Evolutionary conservation across 805 yeast species (phyloP).

Genomic region (Monosporozyma servazzii): DNA sequence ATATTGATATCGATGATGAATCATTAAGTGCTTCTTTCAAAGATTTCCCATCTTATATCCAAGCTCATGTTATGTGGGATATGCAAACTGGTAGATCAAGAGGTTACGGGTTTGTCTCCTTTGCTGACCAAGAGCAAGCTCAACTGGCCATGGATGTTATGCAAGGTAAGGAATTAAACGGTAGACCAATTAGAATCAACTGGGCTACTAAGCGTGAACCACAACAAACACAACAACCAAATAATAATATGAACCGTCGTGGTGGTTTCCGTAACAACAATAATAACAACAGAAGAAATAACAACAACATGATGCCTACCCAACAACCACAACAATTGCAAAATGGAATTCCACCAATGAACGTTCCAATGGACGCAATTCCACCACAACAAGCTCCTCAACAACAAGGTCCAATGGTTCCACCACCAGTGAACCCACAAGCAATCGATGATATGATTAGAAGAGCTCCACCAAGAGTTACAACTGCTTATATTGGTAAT

Average conservation of each 20-base stretch:
- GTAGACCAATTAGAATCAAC: conserved; percentile 72
- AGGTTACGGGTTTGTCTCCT: conserved; percentile 87
- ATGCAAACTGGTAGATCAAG: conserved; percentile 88
- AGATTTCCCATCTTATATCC: conserved; percentile 50
- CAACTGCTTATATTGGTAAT: conserved; percentile 83
- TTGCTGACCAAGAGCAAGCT: conserved; percentile 57
- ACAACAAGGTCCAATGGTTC: conserved; percentile 18
- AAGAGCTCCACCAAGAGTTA: conserved; percentile 58
- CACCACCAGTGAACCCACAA: conserved; percentile 38
- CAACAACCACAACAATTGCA: conserved; percentile 11
- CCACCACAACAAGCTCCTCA: conserved; percentile 7
- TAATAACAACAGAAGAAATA: conserved; percentile 10
- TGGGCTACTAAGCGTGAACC: conserved; percentile 76
- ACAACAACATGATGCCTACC: conserved; percentile 15
- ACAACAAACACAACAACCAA: conserved; percentile 16
- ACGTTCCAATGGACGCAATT: background rate
- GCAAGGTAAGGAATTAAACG: conserved; percentile 66
- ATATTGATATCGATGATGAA: conserved; percentile 77
- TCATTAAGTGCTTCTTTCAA: conserved; percentile 48
- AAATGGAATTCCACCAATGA: background rate
- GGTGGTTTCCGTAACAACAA: conserved; percentile 19
- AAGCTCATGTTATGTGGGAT: conserved; percentile 96
- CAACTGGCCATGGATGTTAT: conserved; percentile 60
- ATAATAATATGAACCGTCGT: conserved; percentile 17
- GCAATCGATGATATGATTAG: conserved; percentile 62